Conservation (phyloP, 768 basidiomycete genomes). For the Rhizopogon salebrosus region DNA sequence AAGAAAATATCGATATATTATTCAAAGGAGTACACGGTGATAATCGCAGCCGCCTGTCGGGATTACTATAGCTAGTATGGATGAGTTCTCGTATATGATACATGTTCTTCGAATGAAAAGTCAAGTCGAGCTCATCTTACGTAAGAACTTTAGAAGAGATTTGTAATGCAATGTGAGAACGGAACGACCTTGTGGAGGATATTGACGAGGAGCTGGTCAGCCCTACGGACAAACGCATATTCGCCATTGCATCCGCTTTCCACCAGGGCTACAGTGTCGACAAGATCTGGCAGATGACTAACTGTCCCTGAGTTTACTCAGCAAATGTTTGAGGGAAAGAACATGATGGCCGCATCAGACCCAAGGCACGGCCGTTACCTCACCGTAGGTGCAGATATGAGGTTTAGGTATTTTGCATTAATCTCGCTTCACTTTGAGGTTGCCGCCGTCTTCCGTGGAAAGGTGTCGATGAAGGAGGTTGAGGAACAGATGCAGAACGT, state of each 20-base stretch:
- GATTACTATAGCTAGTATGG: no score
- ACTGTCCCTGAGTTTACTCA: slow-evolving; percentile 96
- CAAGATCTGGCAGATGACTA: slow-evolving; percentile 96
- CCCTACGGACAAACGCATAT: slow-evolving; percentile 95
- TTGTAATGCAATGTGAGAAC: slow-evolving; percentile 59
- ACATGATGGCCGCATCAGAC: slow-evolving; percentile 99
- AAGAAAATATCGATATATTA: no score
- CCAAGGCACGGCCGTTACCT: slow-evolving; percentile 97
- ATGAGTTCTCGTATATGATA: no score
- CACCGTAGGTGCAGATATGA: slow-evolving; percentile 49
- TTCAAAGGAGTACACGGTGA: no score
- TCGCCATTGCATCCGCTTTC: slow-evolving; percentile 93
- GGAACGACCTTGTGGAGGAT: slow-evolving; percentile 86
- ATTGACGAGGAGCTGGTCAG: slow-evolving; percentile 91
- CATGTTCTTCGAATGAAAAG: no score
- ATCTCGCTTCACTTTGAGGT: slow-evolving; percentile 38
- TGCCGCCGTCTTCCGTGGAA: slow-evolving; percentile 97
- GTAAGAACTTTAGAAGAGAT: slow-evolving; percentile 98
- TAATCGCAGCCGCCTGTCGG: no score
- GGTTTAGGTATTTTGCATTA: neutral
- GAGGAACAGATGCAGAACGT: slow-evolving; percentile 99
- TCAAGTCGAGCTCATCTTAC: no score
- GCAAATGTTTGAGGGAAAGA: slow-evolving; percentile 99
- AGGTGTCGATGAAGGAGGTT: slow-evolving; percentile 99
- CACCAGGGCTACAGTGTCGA: slow-evolving; percentile 91